Evolutionary conservation across 2,329 filamentous ascomycete genomes (phyloP).

Genomic region (Paecilomyces variotii): DNA sequence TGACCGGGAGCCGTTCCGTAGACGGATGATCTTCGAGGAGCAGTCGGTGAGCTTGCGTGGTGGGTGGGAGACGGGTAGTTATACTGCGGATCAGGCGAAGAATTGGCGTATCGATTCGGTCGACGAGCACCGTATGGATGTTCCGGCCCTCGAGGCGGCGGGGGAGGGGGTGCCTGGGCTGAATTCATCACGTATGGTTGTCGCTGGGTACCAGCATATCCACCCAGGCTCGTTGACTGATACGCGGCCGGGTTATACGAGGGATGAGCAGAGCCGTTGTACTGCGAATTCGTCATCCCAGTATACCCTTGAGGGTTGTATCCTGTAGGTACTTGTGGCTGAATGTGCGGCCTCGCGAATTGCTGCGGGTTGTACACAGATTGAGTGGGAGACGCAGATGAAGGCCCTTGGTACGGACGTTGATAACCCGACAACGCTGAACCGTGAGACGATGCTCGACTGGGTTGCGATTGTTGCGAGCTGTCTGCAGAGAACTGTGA

Average conservation of each 20-base stretch:
- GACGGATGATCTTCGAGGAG: slow-evolving; percentile 17
- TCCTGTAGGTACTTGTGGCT: slow-evolving; percentile 40
- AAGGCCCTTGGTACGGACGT: slow-evolving; percentile 42
- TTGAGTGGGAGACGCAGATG: slow-evolving; percentile 33
- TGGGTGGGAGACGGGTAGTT: slow-evolving; percentile 18
- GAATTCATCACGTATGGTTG: slow-evolving; percentile 6
- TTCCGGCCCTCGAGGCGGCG: slow-evolving; percentile 32
- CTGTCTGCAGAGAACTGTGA: slow-evolving; percentile 25
- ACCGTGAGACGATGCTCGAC: slow-evolving; percentile 35
- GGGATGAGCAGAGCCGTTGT: slow-evolving; percentile 26
- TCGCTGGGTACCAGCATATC: slow-evolving; percentile 22
- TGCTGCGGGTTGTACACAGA: slow-evolving; percentile 56
- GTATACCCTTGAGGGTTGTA: slow-evolving; percentile 66
- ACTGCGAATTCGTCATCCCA: slow-evolving; percentile 16
- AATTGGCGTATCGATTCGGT: slow-evolving; percentile 17
- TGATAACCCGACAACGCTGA: slow-evolving; percentile 40
- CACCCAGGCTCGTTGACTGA: slow-evolving; percentile 25
- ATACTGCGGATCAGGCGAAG: slow-evolving; percentile 19
- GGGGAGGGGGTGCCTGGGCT: slow-evolving; percentile 24
- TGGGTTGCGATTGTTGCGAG: slow-evolving; percentile 27
- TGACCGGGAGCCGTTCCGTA: slow-evolving; percentile 19
- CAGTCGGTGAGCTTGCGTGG: slow-evolving; percentile 16
- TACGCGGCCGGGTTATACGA: slow-evolving; percentile 46
- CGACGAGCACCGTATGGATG: slow-evolving; percentile 29
- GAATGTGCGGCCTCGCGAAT: slow-evolving; percentile 43